Percentiles rank a stretch among this genome's conserved stretches.
These are phyloP conservation scores for Rosellinia necatrix DNA, from an alignment of 2,329 filamentous ascomycete genomes.

Conservation along the genomic window DNA sequence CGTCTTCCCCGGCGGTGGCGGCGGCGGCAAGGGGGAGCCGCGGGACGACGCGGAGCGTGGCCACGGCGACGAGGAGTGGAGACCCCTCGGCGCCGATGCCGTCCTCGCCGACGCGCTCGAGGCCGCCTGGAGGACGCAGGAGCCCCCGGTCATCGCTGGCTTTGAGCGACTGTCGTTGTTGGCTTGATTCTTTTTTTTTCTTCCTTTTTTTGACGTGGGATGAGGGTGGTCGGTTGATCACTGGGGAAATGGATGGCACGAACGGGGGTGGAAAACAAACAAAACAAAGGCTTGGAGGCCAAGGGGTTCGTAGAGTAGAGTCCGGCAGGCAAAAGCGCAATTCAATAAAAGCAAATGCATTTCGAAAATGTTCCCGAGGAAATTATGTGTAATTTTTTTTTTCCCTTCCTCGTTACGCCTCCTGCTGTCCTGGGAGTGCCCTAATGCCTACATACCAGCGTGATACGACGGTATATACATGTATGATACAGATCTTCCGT, in stretches of 20 bases:
- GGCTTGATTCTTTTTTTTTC: slow-evolving; percentile 42
- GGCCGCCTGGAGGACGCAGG: slow-evolving; percentile 50
- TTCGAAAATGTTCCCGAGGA: neutral
- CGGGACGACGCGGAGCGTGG: slow-evolving; percentile 20
- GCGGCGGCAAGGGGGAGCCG: slow-evolving; percentile 18
- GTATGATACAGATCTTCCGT: slow-evolving; percentile 35
- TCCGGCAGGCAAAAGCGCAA: neutral
- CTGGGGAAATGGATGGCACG: neutral
- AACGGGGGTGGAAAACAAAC: neutral
- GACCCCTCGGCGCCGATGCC: slow-evolving; percentile 54
- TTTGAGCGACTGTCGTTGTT: slow-evolving; percentile 57
- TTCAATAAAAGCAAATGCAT: slow-evolving; percentile 21
- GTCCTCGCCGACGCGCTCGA: slow-evolving; percentile 57
- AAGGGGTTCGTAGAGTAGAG: neutral
- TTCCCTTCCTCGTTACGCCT: neutral
- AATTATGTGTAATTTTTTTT: slow-evolving; percentile 15
- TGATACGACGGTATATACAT: slow-evolving; percentile 34
- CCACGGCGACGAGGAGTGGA: slow-evolving; percentile 36
- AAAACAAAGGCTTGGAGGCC: neutral
- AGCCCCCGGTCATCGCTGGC: slow-evolving; percentile 53
- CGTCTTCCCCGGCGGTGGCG: slow-evolving; percentile 59
- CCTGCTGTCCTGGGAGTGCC: neutral
- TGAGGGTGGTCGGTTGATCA: neutral
- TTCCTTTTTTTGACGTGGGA: neutral
- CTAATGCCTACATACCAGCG: slow-evolving; percentile 8